Base-by-base conservation (phyloP, 2,329 filamentous ascomycete genomes). In the Diaporthe australafricana region DNA sequence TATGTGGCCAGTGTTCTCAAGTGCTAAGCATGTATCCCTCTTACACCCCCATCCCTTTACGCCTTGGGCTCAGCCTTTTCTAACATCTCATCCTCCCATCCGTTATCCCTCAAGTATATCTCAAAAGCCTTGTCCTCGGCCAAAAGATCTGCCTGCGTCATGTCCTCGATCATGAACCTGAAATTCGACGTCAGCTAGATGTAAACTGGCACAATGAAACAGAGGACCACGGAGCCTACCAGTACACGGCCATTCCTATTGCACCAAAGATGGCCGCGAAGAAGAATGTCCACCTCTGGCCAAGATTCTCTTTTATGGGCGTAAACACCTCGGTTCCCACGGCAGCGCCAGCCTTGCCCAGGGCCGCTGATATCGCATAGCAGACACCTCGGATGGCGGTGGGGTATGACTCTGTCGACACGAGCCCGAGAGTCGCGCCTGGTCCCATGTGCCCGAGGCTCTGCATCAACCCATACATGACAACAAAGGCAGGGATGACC, bases 381-480 rank as follows among this genome's bases (percentile, higher is more conserved):
- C 84, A 86, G 11, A 83, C 85, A 0, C 87, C 87, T 12, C 87
- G 79, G 1, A 87, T 84, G n/a, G 84, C 84, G 2, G 87, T 88
- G 0, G 86, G 84, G 72, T 86, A 88, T 1, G 83, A 81, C 75
- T 88, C 87, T 0, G 84, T 86, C 0, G 84, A 86, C 7, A 88
- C 76, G 3, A 88, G 78, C 0, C 85, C 86, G 5, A 88, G 81
- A 78, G 86, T 87, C 50, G 86, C 84, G 0, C 87, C 87, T 0
- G 86, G 86, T 0, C 87, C 86, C 68, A 88, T 77, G 70, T 87
- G 85, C 0, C 85, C 85, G 1, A 81, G 84, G 30, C 82, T 83
- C 73, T 86, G 84, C 81, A 88, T 85, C 5, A 88, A 77, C 1
- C 86, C 86, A 73, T 88, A 88, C 70, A 88, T 83, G 20, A 88